Conservation (phyloP, 352 stramenopile genomes). For the Phytophthora quininea region DNA sequence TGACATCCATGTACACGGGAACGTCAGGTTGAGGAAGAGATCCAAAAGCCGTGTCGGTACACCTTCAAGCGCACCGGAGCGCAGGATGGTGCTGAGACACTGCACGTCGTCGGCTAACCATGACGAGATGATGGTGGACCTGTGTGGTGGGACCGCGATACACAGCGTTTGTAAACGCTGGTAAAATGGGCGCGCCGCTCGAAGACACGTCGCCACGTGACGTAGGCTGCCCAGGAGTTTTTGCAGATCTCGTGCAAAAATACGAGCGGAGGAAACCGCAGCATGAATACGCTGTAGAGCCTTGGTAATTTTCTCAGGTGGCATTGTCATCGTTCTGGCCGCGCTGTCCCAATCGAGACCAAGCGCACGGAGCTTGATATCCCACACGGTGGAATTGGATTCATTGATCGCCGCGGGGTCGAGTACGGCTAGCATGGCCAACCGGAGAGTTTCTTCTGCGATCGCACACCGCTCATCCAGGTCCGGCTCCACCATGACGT, state of each 20-base stretch:
- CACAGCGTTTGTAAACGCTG: conserved; percentile 3
- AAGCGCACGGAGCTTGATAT: not conserved
- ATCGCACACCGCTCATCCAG: not conserved
- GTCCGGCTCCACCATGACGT: conserved; percentile 9
- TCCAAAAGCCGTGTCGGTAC: not conserved
- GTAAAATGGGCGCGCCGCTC: conserved; percentile 8
- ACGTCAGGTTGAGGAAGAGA: not conserved
- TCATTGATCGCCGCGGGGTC: conserved; percentile 20
- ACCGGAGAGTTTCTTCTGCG: conserved; percentile 1
- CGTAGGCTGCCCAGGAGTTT: not conserved
- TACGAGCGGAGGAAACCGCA: not conserved
- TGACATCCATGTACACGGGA: conserved; percentile 1
- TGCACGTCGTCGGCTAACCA: too few species aligned
- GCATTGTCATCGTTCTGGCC: conserved; percentile 13
- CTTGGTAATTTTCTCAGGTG: conserved; percentile 20
- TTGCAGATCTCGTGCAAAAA: not conserved
- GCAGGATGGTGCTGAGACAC: too few species aligned
- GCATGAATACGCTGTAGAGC: not conserved
- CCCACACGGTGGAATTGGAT: conserved; percentile 15
- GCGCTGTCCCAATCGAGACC: conserved; percentile 17
- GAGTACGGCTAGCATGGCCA: conserved; percentile 21
- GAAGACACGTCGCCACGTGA: conserved; percentile 9
- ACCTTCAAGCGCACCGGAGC: too few species aligned
- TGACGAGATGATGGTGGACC: too few species aligned
- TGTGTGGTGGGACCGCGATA: not conserved